Evolutionary conservation across 257 asterid species (phyloP), one percentile per base, ranked within the genome.

Genomic region (Plantago major): DNA sequence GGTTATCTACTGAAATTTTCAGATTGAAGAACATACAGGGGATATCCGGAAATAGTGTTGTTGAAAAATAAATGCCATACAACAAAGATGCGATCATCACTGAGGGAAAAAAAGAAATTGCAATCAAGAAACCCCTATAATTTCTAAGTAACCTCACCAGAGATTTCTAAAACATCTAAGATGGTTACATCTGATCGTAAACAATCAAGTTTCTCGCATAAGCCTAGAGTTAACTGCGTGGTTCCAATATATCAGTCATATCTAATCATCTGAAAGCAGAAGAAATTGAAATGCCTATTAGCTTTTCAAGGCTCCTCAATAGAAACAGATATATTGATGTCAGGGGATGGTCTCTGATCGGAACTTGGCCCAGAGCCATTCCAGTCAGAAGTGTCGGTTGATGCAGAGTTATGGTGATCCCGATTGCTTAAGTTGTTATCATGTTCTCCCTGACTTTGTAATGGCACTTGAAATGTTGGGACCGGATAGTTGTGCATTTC

Each of bases 291-390:
- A 64, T 6, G 28, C 50, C 6, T 6, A 17, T 42, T 49, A 61
- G 55, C 64, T 53, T 53, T 68, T 72, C 73, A 75, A 22, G 71
- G 80, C 57, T 86, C 84, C 57, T 87, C 95, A 40, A 82, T 15
- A 11, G 84, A 62, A 15, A 82, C 71, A 3, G 89, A 81, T 40
- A 86, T 59, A 67, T 89, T 84, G 64, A 89, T 87, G 65, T 89
- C 97, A 0, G 97, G 97, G 61, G 83, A 81, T 14, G 82, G 75
- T 70, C 84, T 77, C 74, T 74, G 88, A 59, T 82, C 74, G 0
- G 68, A 72, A n/a, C 71, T 64, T 3, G 79, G 86, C 45, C 70
- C 84, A 0, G 84, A 70, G 37, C 78, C 83, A 0, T 89, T 82
- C 83, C 90, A 86, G 45, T 78, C 82, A 1, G 82, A 74, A 16